A percentile compares a stretch with the other conserved stretches of the same genome.
Conservation (phyloP, 257 asterid species). For the Paulownia fortunei region DNA sequence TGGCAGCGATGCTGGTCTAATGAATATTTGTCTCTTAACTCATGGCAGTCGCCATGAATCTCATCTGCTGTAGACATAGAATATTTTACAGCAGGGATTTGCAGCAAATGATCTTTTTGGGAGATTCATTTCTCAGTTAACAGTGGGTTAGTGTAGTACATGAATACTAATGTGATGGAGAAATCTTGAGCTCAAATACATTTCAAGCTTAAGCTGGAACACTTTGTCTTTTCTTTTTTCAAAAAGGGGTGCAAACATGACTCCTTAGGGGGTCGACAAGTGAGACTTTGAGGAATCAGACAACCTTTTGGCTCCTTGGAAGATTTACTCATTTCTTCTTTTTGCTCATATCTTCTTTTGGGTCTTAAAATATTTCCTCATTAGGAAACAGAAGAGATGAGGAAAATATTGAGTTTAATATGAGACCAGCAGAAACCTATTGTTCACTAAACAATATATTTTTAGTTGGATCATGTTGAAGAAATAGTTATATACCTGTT, state of each 20-base stretch:
- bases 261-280: neutral
- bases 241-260: neutral
- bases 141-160: neutral
- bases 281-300: neutral
- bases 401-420: neutral
- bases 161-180: neutral
- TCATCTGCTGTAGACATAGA: too few species aligned
- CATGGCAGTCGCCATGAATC: too few species aligned
- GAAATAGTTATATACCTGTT: conserved; percentile 3
- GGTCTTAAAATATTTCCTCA: neutral
- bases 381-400: neutral
- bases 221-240: neutral
- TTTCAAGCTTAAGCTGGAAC: neutral
- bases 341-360: neutral
- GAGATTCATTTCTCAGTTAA: neutral
- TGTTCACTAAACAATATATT: neutral
- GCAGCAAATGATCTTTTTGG: neutral
- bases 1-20: neutral
- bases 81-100: neutral
- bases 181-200: neutral
- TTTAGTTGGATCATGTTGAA: conserved; percentile 18
- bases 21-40: neutral
- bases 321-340: neutral
- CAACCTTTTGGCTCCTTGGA: neutral
- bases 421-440: neutral